Evolutionary conservation across 164 flowering plant species (phyloP), one percentile per base, ranked within the genome.

Genomic region (Sedum album): DNA sequence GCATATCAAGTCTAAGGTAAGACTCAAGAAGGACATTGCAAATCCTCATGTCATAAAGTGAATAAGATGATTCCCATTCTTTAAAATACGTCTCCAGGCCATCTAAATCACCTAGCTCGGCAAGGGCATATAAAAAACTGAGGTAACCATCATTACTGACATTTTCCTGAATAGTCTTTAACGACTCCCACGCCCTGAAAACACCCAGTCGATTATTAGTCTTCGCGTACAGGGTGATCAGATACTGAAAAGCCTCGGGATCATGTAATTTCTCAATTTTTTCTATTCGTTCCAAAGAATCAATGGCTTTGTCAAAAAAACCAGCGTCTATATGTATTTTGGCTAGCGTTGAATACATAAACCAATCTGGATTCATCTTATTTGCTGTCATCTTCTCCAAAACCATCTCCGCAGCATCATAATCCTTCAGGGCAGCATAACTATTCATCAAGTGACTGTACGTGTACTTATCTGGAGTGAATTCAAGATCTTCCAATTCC

Each of bases 51-150:
- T 83, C 86, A 65, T 71, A 81, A 26, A 23, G 20, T 9, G 64
- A 21, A 33, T 73, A 70, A 33, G 69, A n/a, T 7, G 72, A 65
- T 63, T 81, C 84, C 84, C 84, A 83, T 60, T 83, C 82, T 35
- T 66, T 70, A 25, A 70, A 83, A 41, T 51, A 65, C 57, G 72
- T 70, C 65, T 81, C 71, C 15, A 81, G 75, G 35, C 68, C 73
- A 68, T 72, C 74, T 8, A 68, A 20, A 46, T 79, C 78, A 28
- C 74, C 76, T n/a, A 83, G 62, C 64, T 70, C 75, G 14, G 75
- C 48, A 17, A 83, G 74, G 65, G 81, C 65, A 31, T 65, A 74
- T 31, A 81, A 75, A 79, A 81, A 72, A 30, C 66, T 18, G 28
- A 81, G 81, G 69, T 79, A 83, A 65, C 77, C 74, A 53, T 20